These are phyloP conservation scores for Paecilomyces formosus DNA, from an alignment of 2,329 filamentous ascomycete genomes.

Conservation along the genomic window DNA sequence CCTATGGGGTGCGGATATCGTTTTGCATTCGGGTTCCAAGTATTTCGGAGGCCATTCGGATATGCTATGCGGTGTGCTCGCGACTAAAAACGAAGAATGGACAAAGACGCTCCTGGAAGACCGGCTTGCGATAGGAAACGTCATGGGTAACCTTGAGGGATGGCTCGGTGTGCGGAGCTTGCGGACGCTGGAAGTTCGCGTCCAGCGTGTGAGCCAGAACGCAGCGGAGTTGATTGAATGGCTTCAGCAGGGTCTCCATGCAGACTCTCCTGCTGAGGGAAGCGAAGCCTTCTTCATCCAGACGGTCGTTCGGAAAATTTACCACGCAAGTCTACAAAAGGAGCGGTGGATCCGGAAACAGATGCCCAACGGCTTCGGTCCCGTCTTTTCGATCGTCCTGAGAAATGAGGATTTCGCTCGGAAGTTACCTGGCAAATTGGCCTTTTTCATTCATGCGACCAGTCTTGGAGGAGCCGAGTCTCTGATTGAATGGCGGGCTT, in stretches of 20 bases:
- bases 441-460: conserved; percentile 88
- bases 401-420: conserved; percentile 55
- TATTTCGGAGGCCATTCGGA: conserved; percentile 95
- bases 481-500: conserved; percentile 89
- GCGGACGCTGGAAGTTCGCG: conserved; percentile 76
- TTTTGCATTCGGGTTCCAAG: conserved; percentile 96
- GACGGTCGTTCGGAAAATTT: conserved; percentile 53
- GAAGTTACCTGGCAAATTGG: conserved; percentile 66
- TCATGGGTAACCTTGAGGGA: conserved; percentile 83
- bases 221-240: conserved; percentile 64
- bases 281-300: conserved; percentile 41
- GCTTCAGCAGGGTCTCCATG: conserved; percentile 50
- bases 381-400: conserved; percentile 74
- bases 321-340: conserved; percentile 74
- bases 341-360: conserved; percentile 70
- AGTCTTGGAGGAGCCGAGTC: conserved; percentile 91
- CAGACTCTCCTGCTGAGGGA: conserved; percentile 26
- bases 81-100: conserved; percentile 55
- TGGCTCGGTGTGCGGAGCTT: conserved; percentile 87
- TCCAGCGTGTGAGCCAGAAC: conserved; percentile 67
- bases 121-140: conserved; percentile 67
- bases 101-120: conserved; percentile 55
- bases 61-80: conserved; percentile 79
- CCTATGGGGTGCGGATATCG: conserved; percentile 67
- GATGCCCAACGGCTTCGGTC: conserved; percentile 86